Conservation (phyloP, 83 land plant genomes). For the Picea abies region DNA sequence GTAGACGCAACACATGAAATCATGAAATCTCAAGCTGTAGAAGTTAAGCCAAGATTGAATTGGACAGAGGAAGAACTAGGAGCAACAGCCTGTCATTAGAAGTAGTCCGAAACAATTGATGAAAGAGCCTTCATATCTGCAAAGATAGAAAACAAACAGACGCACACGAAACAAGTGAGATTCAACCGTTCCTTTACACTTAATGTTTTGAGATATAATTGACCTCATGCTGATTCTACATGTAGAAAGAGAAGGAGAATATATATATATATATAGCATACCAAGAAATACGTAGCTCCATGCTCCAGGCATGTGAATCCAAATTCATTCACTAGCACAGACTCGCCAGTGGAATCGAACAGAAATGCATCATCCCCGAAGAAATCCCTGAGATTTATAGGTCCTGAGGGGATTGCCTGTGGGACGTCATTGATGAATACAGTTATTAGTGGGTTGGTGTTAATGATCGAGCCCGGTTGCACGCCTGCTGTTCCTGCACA, state of each 20-base stretch:
- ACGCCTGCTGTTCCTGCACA: not conserved
- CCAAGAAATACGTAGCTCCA: slow-evolving; percentile 65
- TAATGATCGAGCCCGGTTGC: not conserved
- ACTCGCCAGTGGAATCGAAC: slow-evolving; percentile 51
- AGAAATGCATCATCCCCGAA: slow-evolving; percentile 46
- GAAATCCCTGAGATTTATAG: slow-evolving; percentile 44
- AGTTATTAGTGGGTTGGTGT: slow-evolving; percentile 2
- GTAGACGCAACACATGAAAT: too few species aligned
- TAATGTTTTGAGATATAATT: too few species aligned
- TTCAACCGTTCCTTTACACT: too few species aligned
- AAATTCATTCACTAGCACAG: slow-evolving; percentile 37
- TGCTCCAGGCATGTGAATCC: slow-evolving; percentile 51
- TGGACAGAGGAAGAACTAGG: too few species aligned
- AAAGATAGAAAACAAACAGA: too few species aligned
- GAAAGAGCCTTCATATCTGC: too few species aligned
- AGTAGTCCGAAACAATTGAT: too few species aligned
- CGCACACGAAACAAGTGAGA: too few species aligned
- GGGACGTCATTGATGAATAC: slow-evolving; percentile 57
- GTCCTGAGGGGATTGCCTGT: slow-evolving; percentile 43
- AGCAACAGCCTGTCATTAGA: too few species aligned
- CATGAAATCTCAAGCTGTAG: too few species aligned
- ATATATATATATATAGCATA: slow-evolving; percentile 12
- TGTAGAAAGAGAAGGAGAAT: not conserved
- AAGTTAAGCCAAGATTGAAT: too few species aligned
- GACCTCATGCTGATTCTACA: too few species aligned